Evolutionary conservation across 768 basidiomycete genomes (phyloP), one percentile per base, ranked within the genome.

Genomic region (Leccinellum rugosiceps): DNA sequence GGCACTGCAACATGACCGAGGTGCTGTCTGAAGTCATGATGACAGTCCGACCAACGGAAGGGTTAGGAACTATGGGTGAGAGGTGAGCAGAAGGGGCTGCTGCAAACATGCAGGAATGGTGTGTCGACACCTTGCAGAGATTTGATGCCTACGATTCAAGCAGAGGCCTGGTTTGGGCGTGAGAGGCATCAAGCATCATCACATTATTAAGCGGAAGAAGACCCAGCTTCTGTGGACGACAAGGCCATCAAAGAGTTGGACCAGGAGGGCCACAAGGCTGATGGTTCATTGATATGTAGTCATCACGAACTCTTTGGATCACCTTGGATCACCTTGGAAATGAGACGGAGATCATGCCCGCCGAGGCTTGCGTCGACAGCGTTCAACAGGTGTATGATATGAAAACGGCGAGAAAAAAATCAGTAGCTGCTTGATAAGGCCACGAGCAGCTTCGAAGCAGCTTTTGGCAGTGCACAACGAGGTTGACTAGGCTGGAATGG

Each of bases 31-130:
- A 23, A n/a, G 44, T 28, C 50, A 31, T 34, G 14, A 28, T 53
- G 30, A 44, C 19, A 32, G 26, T 23, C 15, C 52, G 17, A 35
- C 30, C 19, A 30, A 28, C 41, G 41, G 14, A 50, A 35, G 21
- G 19, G 28, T 9, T 13, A 52, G 50, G 50, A 32, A 51, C 23
- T 30, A 46, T 41, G 47, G 34, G 45, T 11, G 11, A 14, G 55
- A 19, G 46, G 47, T 41, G 52, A 25, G 30, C 28, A 52, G 34
- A n/a, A 45, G 9, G 26, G 8, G 15, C 45, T 35, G 6, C 52
- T 65, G 63, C 26, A 45, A 51, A 63, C 68, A 66, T 62, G 68
- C 62, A 61, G 52, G 32, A 57, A 64, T 62, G 68, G 60, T 62
- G 60, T 8, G 60, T 60, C 46, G 59, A 57, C n/a, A 58, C 38